These are phyloP conservation scores for Phytophthora citrophthora DNA, from an alignment of 352 stramenopile genomes.

Conservation along the genomic window DNA sequence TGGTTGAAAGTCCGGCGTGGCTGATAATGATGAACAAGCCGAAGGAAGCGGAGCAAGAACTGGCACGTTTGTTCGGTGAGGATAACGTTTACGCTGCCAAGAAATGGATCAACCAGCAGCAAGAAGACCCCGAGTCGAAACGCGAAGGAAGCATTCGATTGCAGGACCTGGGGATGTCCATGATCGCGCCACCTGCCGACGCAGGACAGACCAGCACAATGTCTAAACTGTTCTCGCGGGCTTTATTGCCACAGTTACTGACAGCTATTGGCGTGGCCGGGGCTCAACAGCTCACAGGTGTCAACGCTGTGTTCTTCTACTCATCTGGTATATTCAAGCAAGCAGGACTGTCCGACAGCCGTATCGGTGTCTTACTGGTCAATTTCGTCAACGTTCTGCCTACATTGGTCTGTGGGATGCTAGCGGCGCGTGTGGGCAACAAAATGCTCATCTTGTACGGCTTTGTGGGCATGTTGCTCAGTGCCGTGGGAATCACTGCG, in stretches of 20 bases:
- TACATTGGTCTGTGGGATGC: constrained; percentile 38
- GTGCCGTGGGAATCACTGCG: constrained; percentile 53
- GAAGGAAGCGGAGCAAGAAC: constrained; percentile 24
- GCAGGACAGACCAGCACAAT: constrained; percentile 27
- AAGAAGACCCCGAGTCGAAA: constrained; percentile 19
- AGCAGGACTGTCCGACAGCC: constrained; percentile 55
- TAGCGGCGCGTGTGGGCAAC: constrained; percentile 49
- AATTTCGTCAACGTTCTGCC: constrained; percentile 62
- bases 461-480: constrained; percentile 50
- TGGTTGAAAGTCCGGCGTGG: constrained; percentile 56
- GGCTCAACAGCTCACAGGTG: constrained; percentile 58
- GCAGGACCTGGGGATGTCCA: constrained; percentile 25
- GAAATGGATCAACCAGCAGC: constrained; percentile 28
- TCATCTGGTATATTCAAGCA: constrained; percentile 65
- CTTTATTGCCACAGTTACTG: constrained; percentile 46
- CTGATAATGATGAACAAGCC: constrained; percentile 31
- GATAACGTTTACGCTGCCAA: constrained; percentile 29
- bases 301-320: constrained; percentile 78
- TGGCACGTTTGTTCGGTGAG: constrained; percentile 39
- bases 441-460: constrained; percentile 51
- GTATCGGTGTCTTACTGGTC: constrained; percentile 56
- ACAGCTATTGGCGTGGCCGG: constrained; percentile 49
- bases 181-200: constrained; percentile 10
- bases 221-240: constrained; percentile 14
- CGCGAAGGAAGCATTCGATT: constrained; percentile 18